A percentile compares a stretch with the other conserved stretches of the same genome.
Evolutionary conservation across 106 monocot species (phyloP).

Genomic region (Apostasia ramifera): DNA sequence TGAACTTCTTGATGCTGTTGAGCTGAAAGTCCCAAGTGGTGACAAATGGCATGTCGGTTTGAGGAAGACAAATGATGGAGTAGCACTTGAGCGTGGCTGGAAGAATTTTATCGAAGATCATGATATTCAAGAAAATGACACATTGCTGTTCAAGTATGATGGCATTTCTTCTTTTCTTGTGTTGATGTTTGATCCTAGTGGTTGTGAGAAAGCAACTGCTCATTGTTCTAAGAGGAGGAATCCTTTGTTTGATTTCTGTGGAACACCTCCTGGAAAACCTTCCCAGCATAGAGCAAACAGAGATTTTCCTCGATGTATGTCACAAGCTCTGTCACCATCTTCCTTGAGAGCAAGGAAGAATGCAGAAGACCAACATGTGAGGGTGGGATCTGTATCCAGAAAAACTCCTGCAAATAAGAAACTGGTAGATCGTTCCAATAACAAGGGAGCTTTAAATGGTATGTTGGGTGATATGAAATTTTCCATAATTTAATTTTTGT

Average conservation of each 20-base stretch:
- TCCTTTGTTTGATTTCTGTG: slow-evolving; percentile 9
- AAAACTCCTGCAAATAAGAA: background rate
- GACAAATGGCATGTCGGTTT: slow-evolving; percentile 19
- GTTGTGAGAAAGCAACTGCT: slow-evolving; percentile 24
- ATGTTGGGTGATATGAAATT: background rate
- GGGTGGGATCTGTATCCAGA: background rate
- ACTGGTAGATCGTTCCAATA: background rate
- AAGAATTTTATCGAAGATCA: slow-evolving; percentile 25
- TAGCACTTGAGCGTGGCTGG: slow-evolving; percentile 21
- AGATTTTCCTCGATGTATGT: background rate
- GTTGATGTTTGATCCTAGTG: slow-evolving; percentile 15
- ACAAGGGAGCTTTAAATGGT: background rate
- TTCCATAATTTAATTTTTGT: background rate
- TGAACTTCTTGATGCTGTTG: slow-evolving; percentile 10
- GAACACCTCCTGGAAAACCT: background rate
- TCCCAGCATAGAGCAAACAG: too few relatives aligned
- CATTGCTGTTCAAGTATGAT: slow-evolving; percentile 26
- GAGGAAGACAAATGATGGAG: slow-evolving; percentile 8
- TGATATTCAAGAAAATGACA: slow-evolving; percentile 7
- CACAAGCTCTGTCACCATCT: background rate
- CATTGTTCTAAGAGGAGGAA: slow-evolving; percentile 6
- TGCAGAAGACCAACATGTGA: background rate
- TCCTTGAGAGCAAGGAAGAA: background rate
- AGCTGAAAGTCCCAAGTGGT: slow-evolving; percentile 21
- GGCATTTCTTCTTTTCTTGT: slow-evolving; percentile 20